Conservation (phyloP, 768 basidiomycete genomes). For the Termitomyces sp. region DNA sequence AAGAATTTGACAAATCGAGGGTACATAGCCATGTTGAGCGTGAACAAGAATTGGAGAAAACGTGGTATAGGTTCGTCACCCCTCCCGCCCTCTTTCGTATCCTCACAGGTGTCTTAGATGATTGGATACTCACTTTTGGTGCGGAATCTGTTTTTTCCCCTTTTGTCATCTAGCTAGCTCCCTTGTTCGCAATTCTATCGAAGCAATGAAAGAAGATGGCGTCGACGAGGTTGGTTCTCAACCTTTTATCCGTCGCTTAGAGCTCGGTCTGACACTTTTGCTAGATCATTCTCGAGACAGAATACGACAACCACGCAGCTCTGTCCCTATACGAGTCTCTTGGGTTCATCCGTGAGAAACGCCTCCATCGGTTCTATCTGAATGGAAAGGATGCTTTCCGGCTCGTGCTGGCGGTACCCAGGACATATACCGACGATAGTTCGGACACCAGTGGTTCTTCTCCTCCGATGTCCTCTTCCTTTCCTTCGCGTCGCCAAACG, state of each 20-base stretch:
- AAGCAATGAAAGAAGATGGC: constrained; percentile 76
- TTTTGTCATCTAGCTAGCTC: constrained; percentile 63
- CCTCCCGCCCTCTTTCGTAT: constrained; percentile 29
- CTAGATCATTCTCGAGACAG: constrained; percentile 93
- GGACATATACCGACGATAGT: constrained; percentile 29
- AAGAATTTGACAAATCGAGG: constrained; percentile 73
- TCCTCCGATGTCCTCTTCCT: constrained; percentile 15
- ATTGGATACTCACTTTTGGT: constrained; percentile 43
- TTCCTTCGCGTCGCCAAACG: constrained; percentile 18
- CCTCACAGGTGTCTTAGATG: constrained; percentile 46
- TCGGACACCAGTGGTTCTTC: constrained; percentile 26
- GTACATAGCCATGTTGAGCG: constrained; percentile 98
- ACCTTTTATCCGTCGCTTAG: not conserved
- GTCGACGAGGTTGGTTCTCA: constrained; percentile 79
- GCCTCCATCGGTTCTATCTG: constrained; percentile 91
- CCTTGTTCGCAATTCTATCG: constrained; percentile 79
- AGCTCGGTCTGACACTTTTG: not conserved
- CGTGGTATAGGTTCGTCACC: constrained; percentile 81
- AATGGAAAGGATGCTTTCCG: constrained; percentile 96
- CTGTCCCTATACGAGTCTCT: constrained; percentile 87
- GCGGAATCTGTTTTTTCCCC: constrained; percentile 37
- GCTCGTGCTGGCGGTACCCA: constrained; percentile 63
- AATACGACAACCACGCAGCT: constrained; percentile 87
- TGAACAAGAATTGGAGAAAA: constrained; percentile 79
- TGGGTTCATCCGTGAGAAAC: constrained; percentile 95